A percentile compares a stretch with the other conserved stretches of the same genome.
Conservation (phyloP, 352 stramenopile species). For the Globisporangium sylvaticum region DNA sequence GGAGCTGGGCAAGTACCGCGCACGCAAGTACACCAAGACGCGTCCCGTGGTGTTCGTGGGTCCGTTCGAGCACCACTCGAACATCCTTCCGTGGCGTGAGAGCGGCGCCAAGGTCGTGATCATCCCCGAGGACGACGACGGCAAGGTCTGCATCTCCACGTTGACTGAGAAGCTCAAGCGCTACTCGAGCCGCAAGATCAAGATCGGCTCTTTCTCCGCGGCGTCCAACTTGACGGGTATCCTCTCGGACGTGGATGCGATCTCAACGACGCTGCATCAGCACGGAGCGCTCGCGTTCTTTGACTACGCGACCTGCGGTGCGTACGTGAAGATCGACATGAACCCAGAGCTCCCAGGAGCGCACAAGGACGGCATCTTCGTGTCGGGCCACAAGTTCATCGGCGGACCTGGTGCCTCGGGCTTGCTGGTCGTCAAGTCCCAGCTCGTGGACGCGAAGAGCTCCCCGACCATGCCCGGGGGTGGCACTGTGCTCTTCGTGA, state of each 20-base stretch:
- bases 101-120: constrained; percentile 77
- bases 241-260: constrained; percentile 85
- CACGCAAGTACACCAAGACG: constrained; percentile 14
- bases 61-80: constrained; percentile 97
- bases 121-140: constrained; percentile 51
- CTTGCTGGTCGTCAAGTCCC: constrained; percentile 95
- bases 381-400: constrained; percentile 96
- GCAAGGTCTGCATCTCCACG: constrained; percentile 52
- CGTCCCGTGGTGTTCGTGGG: constrained; percentile 88
- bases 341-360: constrained; percentile 81
- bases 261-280: constrained; percentile 88
- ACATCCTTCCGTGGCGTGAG: constrained; percentile 96
- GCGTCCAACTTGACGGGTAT: constrained; percentile 95
- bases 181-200: constrained; percentile 49
- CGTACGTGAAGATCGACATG: constrained; percentile 95
- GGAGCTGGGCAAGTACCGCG: constrained; percentile 22
- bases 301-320: constrained; percentile 94
- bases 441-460: constrained; percentile 43
- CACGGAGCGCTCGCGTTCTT: constrained; percentile 91
- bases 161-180: constrained; percentile 46
- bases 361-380: constrained; percentile 94
- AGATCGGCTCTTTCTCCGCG: constrained; percentile 91
- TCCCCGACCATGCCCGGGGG: constrained; percentile 51
- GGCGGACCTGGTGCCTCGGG: constrained; percentile 90
- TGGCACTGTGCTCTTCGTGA: constrained; percentile 53